These are phyloP conservation scores for Odonthalia washingtoniensis DNA, from an alignment of 31 red algal species.

Conservation along the genomic window DNA sequence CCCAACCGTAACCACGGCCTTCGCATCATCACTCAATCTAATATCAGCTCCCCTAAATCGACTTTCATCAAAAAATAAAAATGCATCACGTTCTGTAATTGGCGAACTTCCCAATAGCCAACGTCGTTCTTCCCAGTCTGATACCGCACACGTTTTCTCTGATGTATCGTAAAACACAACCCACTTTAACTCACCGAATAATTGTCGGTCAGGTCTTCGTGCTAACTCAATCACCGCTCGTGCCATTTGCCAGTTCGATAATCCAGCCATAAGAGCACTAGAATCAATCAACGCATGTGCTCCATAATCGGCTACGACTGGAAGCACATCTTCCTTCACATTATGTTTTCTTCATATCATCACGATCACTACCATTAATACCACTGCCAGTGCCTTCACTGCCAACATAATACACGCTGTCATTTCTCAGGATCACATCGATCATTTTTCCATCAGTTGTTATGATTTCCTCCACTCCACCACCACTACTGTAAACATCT, in stretches of 20 bases:
- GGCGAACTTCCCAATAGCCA: slow-evolving; percentile 9
- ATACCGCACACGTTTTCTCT: not conserved
- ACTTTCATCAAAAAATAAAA: slow-evolving; percentile 25
- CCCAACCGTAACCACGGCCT: slow-evolving; percentile 5
- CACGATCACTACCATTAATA: too few species aligned
- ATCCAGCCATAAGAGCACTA: slow-evolving; percentile 17
- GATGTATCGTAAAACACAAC: not conserved
- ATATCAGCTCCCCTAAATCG: slow-evolving; percentile 22
- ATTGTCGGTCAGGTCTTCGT: too few species aligned
- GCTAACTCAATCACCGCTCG: not conserved
- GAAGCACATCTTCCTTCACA: too few species aligned
- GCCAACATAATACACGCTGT: not conserved
- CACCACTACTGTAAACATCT: too few species aligned
- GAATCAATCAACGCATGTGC: not conserved
- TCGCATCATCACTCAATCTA: not conserved
- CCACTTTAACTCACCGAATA: not conserved
- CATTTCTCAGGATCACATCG: not conserved
- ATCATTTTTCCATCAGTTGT: slow-evolving; percentile 25
- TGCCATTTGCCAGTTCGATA: not conserved
- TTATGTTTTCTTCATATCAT: too few species aligned
- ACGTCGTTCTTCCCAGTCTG: not conserved
- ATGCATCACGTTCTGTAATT: not conserved
- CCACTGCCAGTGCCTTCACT: not conserved
- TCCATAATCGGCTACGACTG: not conserved
- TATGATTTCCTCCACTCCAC: too few species aligned